Evolutionary conservation across 768 basidiomycete species (phyloP).

Genomic region (Thelephora ganbajun): DNA sequence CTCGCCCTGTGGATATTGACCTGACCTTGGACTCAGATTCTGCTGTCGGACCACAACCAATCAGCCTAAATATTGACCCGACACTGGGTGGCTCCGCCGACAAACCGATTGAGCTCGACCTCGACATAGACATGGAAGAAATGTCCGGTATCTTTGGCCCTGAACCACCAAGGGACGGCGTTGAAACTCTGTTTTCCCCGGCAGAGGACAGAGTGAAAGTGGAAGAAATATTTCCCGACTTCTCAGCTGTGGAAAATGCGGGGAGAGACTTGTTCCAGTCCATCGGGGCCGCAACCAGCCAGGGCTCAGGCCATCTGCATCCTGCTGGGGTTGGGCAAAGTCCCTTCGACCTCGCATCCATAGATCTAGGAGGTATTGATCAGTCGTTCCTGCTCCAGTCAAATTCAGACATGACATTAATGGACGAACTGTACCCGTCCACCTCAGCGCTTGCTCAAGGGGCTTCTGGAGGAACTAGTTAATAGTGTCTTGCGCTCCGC

Average conservation of each 20-base stretch:
- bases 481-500: too few species aligned
- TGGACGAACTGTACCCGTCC: conserved; percentile 29
- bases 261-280: conserved; percentile 7
- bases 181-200: conserved; percentile 7
- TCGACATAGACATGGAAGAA: conserved; percentile 49
- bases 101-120: conserved; percentile 70
- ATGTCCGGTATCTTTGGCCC: conserved; percentile 23
- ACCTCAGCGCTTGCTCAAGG: too few species aligned
- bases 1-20: conserved; percentile 38
- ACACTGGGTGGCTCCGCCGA: conserved; percentile 52
- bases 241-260: conserved; percentile 3
- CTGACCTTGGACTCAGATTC: conserved; percentile 32
- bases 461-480: too few species aligned
- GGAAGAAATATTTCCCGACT: conserved; percentile 4
- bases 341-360: conserved; percentile 31
- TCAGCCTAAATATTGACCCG: conserved; percentile 14
- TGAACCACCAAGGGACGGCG: conserved; percentile 2
- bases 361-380: conserved; percentile 8
- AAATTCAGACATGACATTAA: conserved; percentile 35
- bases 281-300: background rate
- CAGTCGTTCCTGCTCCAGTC: conserved; percentile 15
- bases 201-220: conserved; percentile 8
- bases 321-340: conserved; percentile 4
- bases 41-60: conserved; percentile 2
- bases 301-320: background rate